Conservation (phyloP, 2,329 filamentous ascomycete genomes). For the Rutstroemia sp. region DNA sequence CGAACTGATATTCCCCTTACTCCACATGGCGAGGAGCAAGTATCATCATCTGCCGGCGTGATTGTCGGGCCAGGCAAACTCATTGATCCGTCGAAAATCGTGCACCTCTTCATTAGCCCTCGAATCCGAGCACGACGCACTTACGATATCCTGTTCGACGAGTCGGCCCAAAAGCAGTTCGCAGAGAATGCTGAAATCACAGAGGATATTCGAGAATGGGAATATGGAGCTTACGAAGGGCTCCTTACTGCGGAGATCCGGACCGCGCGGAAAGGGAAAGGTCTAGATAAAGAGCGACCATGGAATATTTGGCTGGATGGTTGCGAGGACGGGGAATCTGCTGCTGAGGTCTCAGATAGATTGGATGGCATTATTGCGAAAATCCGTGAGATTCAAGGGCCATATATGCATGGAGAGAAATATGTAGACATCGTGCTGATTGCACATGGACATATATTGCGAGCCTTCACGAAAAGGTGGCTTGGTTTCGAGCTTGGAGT, state of each 20-base stretch:
- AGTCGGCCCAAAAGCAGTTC: slow-evolving; percentile 16
- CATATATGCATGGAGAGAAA: slow-evolving; percentile 35
- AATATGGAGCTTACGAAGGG: slow-evolving; percentile 44
- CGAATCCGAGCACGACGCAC: slow-evolving; percentile 39
- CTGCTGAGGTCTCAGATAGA: slow-evolving; percentile 39
- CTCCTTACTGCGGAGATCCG: slow-evolving; percentile 38
- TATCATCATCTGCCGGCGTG: slow-evolving; percentile 33
- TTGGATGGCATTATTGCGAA: slow-evolving; percentile 43
- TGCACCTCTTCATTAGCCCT: slow-evolving; percentile 39
- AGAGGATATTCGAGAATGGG: slow-evolving; percentile 42
- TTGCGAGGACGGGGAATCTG: slow-evolving; percentile 42
- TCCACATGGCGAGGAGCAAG: slow-evolving; percentile 34
- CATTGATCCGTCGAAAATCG: slow-evolving; percentile 39
- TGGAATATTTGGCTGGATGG: slow-evolving; percentile 49
- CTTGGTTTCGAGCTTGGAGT: slow-evolving; percentile 35
- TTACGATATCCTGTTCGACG: slow-evolving; percentile 37
- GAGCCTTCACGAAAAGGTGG: slow-evolving; percentile 50
- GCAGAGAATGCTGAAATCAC: slow-evolving; percentile 30
- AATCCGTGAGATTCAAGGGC: slow-evolving; percentile 40
- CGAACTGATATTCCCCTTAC: slow-evolving; percentile 36
- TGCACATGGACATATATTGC: slow-evolving; percentile 42
- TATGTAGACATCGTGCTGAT: slow-evolving; percentile 43
- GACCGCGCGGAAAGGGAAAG: slow-evolving; percentile 31
- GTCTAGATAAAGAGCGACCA: slow-evolving; percentile 35
- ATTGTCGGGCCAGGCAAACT: slow-evolving; percentile 40